phyloP scores from a whole-genome alignment of 1,284 basidiomycete genomes.

The Moesziomyces globuligerus region DNA sequence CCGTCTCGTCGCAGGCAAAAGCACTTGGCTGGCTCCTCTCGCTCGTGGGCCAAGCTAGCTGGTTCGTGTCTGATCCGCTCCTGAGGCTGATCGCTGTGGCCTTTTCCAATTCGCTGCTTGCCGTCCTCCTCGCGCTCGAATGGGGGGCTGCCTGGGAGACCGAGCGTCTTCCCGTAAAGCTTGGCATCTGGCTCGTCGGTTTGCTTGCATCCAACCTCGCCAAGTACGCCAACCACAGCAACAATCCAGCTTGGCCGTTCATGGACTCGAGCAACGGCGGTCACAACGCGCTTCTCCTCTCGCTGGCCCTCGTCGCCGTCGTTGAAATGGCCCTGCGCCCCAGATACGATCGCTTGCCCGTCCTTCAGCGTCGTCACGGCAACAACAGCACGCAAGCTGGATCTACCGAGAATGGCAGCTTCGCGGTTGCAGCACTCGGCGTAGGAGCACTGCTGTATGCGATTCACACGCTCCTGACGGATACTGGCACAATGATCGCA shows the following conservation, averaged over 20 bases:
- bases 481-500: constrained; percentile 83
- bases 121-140: constrained; percentile 49
- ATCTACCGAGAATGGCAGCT: constrained; percentile 10
- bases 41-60: constrained; percentile 46
- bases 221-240: constrained; percentile 64
- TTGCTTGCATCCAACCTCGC: constrained; percentile 50
- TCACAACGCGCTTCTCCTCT: constrained; percentile 42
- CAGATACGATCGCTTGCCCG: constrained; percentile 19
- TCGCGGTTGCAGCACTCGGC: constrained; percentile 39
- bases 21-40: constrained; percentile 41
- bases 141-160: constrained; percentile 60
- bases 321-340: constrained; percentile 29
- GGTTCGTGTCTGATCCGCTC: constrained; percentile 36
- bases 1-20: constrained; percentile 23
- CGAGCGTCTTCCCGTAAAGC: constrained; percentile 36
- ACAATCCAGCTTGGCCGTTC: constrained; percentile 63
- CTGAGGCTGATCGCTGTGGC: constrained; percentile 45
- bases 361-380: constrained; percentile 19
- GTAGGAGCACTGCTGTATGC: constrained; percentile 51
- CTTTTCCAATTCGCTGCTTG: constrained; percentile 37
- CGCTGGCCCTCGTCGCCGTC: constrained; percentile 34
- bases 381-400: not conserved
- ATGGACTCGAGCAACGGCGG: constrained; percentile 62
- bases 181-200: constrained; percentile 55
- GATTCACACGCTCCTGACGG: constrained; percentile 80